Percentiles rank a stretch among this genome's conserved stretches.
phyloP scores from a whole-genome alignment of 192 early-diverging fungal species.

The Phycomyces nitens region DNA sequence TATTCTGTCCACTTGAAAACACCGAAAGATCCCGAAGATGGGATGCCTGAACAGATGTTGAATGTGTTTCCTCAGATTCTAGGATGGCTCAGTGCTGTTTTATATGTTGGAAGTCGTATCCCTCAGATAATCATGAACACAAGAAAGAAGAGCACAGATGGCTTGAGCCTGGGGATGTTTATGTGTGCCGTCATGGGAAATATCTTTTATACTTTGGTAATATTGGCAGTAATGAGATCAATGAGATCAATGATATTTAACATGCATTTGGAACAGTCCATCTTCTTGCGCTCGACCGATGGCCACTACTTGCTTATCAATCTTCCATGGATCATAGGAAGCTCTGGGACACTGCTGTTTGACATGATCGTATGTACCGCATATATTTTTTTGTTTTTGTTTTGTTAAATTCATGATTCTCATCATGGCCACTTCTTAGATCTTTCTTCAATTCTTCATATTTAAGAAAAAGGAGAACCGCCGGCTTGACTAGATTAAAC shows the following conservation, averaged over 20 bases:
- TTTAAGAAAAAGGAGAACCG: constrained; percentile 27
- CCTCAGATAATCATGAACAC: constrained; percentile 85
- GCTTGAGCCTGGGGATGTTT: constrained; percentile 81
- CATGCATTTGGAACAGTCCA: constrained; percentile 43
- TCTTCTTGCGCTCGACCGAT: constrained; percentile 71
- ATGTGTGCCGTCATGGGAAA: constrained; percentile 80
- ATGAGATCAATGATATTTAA: not conserved
- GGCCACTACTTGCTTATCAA: constrained; percentile 63
- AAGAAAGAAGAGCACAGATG: constrained; percentile 66
- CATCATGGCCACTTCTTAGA: constrained; percentile 32
- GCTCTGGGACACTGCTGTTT: constrained; percentile 64
- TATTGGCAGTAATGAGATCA: not conserved
- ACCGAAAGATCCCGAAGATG: not conserved
- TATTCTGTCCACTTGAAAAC: constrained; percentile 4
- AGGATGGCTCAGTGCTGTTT: constrained; percentile 68
- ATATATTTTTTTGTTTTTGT: not conserved
- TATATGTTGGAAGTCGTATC: constrained; percentile 70
- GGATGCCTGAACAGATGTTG: not conserved
- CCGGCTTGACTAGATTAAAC: not conserved
- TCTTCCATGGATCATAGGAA: constrained; percentile 73
- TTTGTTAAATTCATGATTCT: not conserved
- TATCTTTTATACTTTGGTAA: constrained; percentile 48
- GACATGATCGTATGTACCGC: constrained; percentile 62
- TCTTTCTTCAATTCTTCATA: constrained; percentile 66
- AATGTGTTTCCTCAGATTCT: constrained; percentile 54